Base-by-base conservation (phyloP, 1,139 yeast species). In the Torulaspora pretoriensis region DNA sequence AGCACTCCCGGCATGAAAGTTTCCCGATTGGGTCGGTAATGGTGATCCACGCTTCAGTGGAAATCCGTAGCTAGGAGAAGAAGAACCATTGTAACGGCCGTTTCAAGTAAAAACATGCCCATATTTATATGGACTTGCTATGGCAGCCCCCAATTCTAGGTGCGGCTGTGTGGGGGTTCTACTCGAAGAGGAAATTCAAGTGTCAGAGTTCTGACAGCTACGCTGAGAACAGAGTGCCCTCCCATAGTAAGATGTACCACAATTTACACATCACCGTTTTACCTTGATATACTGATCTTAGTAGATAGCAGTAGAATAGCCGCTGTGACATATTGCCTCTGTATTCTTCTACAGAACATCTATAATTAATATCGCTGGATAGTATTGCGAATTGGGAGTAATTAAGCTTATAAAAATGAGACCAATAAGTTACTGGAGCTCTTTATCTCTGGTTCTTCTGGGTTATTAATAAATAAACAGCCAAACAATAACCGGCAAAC, bases 1-100 rank as follows among this genome's bases (percentile, higher is more conserved):
- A 13, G 29, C 16, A 13, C 39, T 13, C 14, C 39, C n/a, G n/a
- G 23, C 24, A 36, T 36, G 26, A 2, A n/a, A 3, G 40, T 29
- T 36, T 12, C 40, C 40, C 24, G 16, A 28, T 22, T 5, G 12
- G 34, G 40, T 28, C 40, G 9, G 10, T 25, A 36, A 36, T 36
- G 40, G 32, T 23, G 34, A 36, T 36, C 40, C 40, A 36, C 40
- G 32, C 32, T 16, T 10, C 9, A 29, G 19, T 29, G 19, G 19
- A 29, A 29, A n/a, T 16, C 10, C 16, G 32, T 29, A 16, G 22
- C 19, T n/a, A 16, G 16, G 10, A 5, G n/a, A 8, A 10, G 6
- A 19, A 28, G 19, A 28, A 22, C 16, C 40, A 36, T 36, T 36
- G 40, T 13, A 13, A 22, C 22, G 4, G 8, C 40, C 34, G 14